Base-by-base conservation (phyloP, 768 basidiomycete species). In the Lyophyllum atratum region DNA sequence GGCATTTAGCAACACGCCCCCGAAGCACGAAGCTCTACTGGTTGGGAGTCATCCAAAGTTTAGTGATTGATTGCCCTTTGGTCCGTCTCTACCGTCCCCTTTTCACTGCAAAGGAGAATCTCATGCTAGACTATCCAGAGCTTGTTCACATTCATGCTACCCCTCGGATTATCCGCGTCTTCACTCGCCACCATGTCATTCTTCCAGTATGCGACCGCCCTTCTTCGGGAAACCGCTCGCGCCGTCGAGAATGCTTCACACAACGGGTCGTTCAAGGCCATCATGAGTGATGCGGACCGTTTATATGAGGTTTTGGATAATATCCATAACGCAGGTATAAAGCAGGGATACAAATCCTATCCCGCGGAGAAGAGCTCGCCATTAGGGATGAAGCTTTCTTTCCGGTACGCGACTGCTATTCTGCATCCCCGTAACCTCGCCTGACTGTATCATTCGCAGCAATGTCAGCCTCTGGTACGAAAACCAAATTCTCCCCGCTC, bases 111-210 rank as follows among this genome's bases (percentile, higher is more conserved):
- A 45, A 25, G 24, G 19, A 39, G 14, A 28, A 28, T 22, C 17
- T 51, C 12, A 45, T 39, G 45, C 10, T 22, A 29, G 21, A 34
- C 34, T 8, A 26, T 39, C n/a, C 46, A 59, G 70, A 63, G 59
- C 5, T 43, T 74, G 6, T 72, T 64, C 47, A 60, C 69, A 4
- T 44, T 69, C 3, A 63, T 58, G 29, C 61, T 60, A 15, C 51
- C 60, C 17, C 64, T 64, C 65, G 43, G 61, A 9, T 50, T 68
- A 10, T 70, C 75, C 0, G 50, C 63, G 10, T 71, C 70, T 17
- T 66, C 70, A 14, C 45, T 78, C 12, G 57, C 67, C 4, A 67
- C 70, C 6, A 72, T 79, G 46, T 64, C 62, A 4, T 64, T 80
- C 15, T 56, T 75, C 37, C 73, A 76, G 52, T 72, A 73, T 39